Conservation (phyloP, 768 basidiomycete genomes). For the Agrocybe praecox region DNA sequence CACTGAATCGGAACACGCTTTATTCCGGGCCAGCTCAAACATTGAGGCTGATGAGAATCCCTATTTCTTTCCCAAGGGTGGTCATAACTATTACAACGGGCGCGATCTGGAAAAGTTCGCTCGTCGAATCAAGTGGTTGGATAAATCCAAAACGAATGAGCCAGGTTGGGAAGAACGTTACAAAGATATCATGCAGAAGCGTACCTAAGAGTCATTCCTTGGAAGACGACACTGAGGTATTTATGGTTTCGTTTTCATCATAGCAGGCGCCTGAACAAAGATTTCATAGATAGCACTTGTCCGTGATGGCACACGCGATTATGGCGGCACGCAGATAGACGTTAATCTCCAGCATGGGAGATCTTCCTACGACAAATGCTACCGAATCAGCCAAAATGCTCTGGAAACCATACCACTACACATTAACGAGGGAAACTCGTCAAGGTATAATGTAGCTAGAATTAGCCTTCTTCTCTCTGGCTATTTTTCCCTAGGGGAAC, state of each 20-base stretch:
- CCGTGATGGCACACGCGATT: not conserved
- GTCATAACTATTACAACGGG: conserved; percentile 65
- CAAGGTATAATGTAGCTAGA: not conserved
- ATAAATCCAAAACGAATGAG: conserved; percentile 31
- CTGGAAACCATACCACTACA: not conserved
- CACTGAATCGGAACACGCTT: conserved; percentile 46
- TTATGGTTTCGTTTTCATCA: not conserved
- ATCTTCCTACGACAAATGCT: not conserved
- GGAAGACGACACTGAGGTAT: not conserved
- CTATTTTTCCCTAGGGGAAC: conserved; percentile 4
- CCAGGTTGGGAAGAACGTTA: conserved; percentile 51
- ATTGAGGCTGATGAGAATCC: conserved; percentile 13
- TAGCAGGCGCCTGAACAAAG: not conserved
- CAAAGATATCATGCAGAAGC: conserved; percentile 17
- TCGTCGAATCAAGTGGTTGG: conserved; percentile 45
- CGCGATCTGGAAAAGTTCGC: conserved; percentile 52
- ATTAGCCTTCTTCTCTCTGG: not conserved
- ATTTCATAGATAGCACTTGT: not conserved
- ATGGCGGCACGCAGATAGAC: not conserved
- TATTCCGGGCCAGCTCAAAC: conserved; percentile 38
- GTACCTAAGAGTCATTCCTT: not conserved
- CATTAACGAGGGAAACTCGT: not conserved
- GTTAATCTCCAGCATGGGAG: not conserved
- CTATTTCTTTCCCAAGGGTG: conserved; percentile 49
- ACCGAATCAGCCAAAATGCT: not conserved